Evolutionary conservation across 2,329 filamentous ascomycete genomes (phyloP), one percentile per base, ranked within the genome.

Genomic region (Pseudocercospora pini-densiflorae): DNA sequence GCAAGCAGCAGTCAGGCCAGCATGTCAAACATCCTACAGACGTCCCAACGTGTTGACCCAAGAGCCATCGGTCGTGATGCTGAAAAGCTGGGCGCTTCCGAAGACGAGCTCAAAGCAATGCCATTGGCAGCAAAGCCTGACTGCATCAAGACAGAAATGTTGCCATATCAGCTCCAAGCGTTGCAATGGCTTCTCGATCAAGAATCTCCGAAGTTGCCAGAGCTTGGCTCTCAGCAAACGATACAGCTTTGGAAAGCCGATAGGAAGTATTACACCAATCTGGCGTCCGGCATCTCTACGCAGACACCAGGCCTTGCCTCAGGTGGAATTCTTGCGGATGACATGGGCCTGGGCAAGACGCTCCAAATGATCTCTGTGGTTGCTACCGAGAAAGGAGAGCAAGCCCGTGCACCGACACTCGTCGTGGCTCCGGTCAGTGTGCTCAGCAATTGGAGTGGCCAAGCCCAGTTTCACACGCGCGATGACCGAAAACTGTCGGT

Each of bases 291-390:
- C 61, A 94, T 89, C 75, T 85, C 88, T 0, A 70, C 78, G 9
- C 88, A 85, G 8, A 78, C 77, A 0, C 92, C 92, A 0, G 78
- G 81, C 0, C 83, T 97, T 23, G 88, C 92, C 6, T 92, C 88
- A 59, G 93, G 93, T 19, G 93, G 93, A 33, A 93, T 97, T 59
- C 84, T 97, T 8, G 92, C 93, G 1, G 93, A 97, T 77, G 93
- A 97, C 73, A 97, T 97, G 94, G 93, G 93, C 3, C 80, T 97
- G 5, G 93, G 93, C 24, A 97, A 97, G 81, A 97, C 93, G 0
- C 84, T 97, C 8, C 91, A 97, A 76, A 86, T 93, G 57, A 94
- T 97, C 71, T 91, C 92, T 61, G 80, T 96, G 40, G 90, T 97
- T 63, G 80, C 94, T 70, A 82, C 86, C 1, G 87, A 89, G 64